A percentile compares a stretch with the other conserved stretches of the same genome.
phyloP scores from a whole-genome alignment of 495 filamentous ascomycete species.

The Lasiosphaeris hirsuta region DNA sequence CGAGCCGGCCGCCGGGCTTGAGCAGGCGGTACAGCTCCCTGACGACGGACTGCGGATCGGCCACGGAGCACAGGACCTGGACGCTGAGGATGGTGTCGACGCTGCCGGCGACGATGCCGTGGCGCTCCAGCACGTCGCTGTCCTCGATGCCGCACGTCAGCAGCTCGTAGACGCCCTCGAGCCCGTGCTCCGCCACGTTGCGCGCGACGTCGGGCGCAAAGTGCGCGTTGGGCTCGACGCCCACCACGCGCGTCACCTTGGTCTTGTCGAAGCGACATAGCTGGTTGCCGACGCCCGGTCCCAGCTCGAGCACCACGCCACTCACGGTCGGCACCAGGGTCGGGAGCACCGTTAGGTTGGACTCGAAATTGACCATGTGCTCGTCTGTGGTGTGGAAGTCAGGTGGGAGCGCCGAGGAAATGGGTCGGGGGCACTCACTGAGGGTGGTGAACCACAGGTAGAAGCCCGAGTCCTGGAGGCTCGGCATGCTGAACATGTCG shows the following conservation, averaged over 20 bases:
- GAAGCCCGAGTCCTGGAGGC: neutral
- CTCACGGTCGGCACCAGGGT: neutral
- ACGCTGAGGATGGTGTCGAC: neutral
- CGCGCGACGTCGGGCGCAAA: neutral
- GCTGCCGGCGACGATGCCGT: neutral
- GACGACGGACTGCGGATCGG: neutral
- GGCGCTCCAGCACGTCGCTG: neutral
- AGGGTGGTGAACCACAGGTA: constrained; percentile 4
- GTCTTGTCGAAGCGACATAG: neutral
- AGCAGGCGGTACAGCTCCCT: neutral
- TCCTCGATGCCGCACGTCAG: constrained; percentile 1
- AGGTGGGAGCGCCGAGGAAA: neutral
- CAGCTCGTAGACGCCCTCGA: constrained; percentile 2
- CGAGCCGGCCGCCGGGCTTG: neutral
- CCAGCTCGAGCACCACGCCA: constrained; percentile 2
- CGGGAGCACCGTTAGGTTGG: neutral
- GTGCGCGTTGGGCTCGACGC: constrained; percentile 1
- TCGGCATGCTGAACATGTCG: neutral
- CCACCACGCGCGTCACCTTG: neutral
- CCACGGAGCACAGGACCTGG: neutral
- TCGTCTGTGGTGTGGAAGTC: neutral
- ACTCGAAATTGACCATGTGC: neutral
- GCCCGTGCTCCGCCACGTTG: neutral
- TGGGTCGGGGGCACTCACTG: neutral
- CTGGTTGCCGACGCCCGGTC: constrained; percentile 2